phyloP scores from a whole-genome alignment of 2,329 filamentous ascomycete genomes.

The Alternaria sp. region DNA sequence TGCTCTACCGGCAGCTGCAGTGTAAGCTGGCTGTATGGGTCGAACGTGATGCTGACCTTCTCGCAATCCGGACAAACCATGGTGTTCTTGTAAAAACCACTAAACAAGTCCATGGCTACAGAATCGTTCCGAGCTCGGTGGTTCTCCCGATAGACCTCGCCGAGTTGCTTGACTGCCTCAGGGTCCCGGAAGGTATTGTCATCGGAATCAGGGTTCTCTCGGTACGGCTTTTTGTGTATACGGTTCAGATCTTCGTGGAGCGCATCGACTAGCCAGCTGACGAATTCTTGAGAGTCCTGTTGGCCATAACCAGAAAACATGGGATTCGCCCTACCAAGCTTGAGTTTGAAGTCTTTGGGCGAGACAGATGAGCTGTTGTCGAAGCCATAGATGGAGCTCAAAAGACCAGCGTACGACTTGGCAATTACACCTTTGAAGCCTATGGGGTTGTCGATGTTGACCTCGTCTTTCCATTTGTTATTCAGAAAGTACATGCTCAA shows the following conservation, averaged over 20 bases:
- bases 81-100: slow-evolving; percentile 95
- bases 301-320: slow-evolving; percentile 94
- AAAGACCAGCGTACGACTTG: slow-evolving; percentile 76
- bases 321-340: slow-evolving; percentile 79
- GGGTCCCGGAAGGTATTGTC: slow-evolving; percentile 91
- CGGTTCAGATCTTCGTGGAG: slow-evolving; percentile 95
- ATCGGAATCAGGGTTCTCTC: slow-evolving; percentile 96
- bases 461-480: slow-evolving; percentile 72
- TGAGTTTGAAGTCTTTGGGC: slow-evolving; percentile 81
- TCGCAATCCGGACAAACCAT: slow-evolving; percentile 88
- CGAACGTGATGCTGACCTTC: slow-evolving; percentile 98
- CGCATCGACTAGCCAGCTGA: slow-evolving; percentile 92
- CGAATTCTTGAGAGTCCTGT: slow-evolving; percentile 96
- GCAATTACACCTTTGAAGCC: slow-evolving; percentile 87
- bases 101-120: slow-evolving; percentile 93
- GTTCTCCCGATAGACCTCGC: slow-evolving; percentile 87
- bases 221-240: slow-evolving; percentile 94
- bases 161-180: slow-evolving; percentile 80
- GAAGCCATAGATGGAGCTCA: slow-evolving; percentile 80
- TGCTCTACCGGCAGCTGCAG: slow-evolving; percentile 88
- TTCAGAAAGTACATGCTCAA: slow-evolving; percentile 86
- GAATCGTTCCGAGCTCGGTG: slow-evolving; percentile 93
- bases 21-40: slow-evolving; percentile 94
- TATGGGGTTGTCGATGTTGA: slow-evolving; percentile 85
- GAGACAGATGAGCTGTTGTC: slow-evolving; percentile 70